Evolutionary conservation across 2,329 filamentous ascomycete genomes (phyloP).

Genomic region (Acrodontium crateriforme): DNA sequence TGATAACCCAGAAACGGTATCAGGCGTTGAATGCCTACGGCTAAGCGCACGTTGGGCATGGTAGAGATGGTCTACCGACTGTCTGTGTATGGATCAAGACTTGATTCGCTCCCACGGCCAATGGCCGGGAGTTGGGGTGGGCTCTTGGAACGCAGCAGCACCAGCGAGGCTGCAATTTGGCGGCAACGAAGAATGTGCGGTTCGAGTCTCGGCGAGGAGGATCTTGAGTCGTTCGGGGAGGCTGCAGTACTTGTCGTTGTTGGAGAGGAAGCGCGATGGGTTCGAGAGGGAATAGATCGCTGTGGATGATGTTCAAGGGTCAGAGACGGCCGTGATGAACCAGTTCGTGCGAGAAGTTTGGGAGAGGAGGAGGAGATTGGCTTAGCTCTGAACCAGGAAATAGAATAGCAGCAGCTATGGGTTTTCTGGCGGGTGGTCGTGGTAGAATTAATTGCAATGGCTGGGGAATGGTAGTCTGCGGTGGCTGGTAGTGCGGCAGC

Average conservation of each 20-base stretch:
- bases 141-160: conserved; percentile 6
- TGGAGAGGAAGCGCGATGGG: not conserved
- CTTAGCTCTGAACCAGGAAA: conserved; percentile 1
- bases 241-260: not conserved
- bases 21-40: conserved; percentile 40
- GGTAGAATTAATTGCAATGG: too few species aligned
- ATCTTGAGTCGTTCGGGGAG: not conserved
- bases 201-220: not conserved
- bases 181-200: not conserved
- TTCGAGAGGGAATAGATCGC: not conserved
- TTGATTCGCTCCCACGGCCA: conserved; percentile 7
- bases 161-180: not conserved
- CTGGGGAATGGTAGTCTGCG: too few species aligned
- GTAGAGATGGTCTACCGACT: conserved; percentile 22
- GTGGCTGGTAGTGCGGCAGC: too few species aligned
- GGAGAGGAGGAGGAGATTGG: not conserved
- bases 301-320: not conserved
- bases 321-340: too few species aligned
- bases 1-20: conserved; percentile 54
- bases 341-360: too few species aligned
- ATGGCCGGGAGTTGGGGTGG: conserved; percentile 7
- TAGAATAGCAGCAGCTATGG: too few species aligned
- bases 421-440: too few species aligned
- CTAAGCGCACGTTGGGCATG: conserved; percentile 37
- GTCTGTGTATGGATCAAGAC: conserved; percentile 6